A percentile compares a stretch with the other conserved stretches of the same genome.
Conservation (phyloP, 2,329 filamentous ascomycete genomes). For the Epichloe sp. region DNA sequence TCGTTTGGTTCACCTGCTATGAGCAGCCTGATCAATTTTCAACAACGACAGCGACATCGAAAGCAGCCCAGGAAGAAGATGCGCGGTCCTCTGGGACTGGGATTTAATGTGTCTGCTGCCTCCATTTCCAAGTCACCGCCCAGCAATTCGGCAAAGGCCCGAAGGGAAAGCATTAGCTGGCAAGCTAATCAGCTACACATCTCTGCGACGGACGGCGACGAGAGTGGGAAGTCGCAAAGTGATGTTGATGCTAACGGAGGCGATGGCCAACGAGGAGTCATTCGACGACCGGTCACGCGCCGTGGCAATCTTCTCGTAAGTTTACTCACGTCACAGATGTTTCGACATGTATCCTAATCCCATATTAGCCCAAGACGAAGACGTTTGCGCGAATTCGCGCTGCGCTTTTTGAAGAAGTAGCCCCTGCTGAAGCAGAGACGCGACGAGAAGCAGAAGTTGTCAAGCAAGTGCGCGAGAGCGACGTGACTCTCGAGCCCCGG, state of each 20-base stretch:
- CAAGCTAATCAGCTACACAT: constrained; percentile 83
- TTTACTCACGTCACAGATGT: background rate
- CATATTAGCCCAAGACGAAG: constrained; percentile 75
- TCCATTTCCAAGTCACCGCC: constrained; percentile 64
- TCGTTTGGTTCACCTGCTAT: constrained; percentile 59
- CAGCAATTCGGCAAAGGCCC: constrained; percentile 34
- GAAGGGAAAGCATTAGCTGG: constrained; percentile 80
- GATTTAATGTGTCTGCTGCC: constrained; percentile 31
- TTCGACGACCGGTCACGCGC: constrained; percentile 70
- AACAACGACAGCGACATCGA: constrained; percentile 61
- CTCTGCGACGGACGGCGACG: constrained; percentile 56
- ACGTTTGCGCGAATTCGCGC: constrained; percentile 88
- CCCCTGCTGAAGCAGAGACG: constrained; percentile 78
- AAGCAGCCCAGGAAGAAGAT: constrained; percentile 48
- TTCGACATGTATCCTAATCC: background rate
- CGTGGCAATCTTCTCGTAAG: constrained; percentile 75
- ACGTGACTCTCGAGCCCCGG: constrained; percentile 47
- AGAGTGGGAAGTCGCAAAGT: constrained; percentile 54
- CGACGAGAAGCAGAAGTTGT: constrained; percentile 91
- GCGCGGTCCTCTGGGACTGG: constrained; percentile 34
- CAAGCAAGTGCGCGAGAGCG: constrained; percentile 84
- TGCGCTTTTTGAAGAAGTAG: constrained; percentile 76
- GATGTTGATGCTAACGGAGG: constrained; percentile 34
- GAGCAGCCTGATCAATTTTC: constrained; percentile 70
- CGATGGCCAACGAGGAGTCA: constrained; percentile 58